Conservation (phyloP, 441 rosid species). For the Arabidopsis lyrata region DNA sequence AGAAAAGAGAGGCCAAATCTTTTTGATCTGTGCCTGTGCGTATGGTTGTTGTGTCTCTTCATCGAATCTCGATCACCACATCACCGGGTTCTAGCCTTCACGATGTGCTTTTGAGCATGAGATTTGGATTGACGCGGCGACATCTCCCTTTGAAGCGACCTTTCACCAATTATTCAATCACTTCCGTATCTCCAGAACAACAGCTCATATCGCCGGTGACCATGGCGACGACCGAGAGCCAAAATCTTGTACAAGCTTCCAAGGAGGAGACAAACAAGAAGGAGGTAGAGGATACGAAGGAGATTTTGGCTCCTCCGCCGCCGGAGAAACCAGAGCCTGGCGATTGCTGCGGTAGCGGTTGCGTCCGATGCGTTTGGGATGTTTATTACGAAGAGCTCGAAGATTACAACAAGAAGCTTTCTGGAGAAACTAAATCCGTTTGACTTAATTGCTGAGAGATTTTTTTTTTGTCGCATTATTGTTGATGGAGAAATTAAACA, state of each 20-base stretch:
- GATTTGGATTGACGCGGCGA: constrained; percentile 39
- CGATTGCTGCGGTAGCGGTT: constrained; percentile 96
- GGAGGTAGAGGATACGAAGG: constrained; percentile 16
- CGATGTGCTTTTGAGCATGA: constrained; percentile 43
- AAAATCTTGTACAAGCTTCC: not conserved
- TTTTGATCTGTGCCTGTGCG: constrained; percentile 14
- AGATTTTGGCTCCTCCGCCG: constrained; percentile 49
- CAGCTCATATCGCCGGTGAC: constrained; percentile 10
- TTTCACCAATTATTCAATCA: constrained; percentile 22
- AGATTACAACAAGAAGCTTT: constrained; percentile 66
- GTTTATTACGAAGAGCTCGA: constrained; percentile 88
- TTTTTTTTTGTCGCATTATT: not conserved
- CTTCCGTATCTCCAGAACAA: constrained; percentile 16
- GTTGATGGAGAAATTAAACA: not conserved
- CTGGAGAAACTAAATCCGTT: constrained; percentile 38
- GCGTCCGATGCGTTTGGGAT: constrained; percentile 99
- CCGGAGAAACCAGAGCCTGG: constrained; percentile 96
- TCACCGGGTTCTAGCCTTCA: not conserved
- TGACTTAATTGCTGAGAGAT: not conserved
- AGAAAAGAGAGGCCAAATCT: not conserved
- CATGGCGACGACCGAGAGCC: constrained; percentile 49
- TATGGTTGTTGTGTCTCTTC: constrained; percentile 38
- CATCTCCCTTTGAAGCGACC: constrained; percentile 39
- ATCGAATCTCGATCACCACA: constrained; percentile 30
- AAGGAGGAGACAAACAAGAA: constrained; percentile 25